Evolutionary conservation across 306 rosid genomes (phyloP).

Genomic region (Cicer judaicum): DNA sequence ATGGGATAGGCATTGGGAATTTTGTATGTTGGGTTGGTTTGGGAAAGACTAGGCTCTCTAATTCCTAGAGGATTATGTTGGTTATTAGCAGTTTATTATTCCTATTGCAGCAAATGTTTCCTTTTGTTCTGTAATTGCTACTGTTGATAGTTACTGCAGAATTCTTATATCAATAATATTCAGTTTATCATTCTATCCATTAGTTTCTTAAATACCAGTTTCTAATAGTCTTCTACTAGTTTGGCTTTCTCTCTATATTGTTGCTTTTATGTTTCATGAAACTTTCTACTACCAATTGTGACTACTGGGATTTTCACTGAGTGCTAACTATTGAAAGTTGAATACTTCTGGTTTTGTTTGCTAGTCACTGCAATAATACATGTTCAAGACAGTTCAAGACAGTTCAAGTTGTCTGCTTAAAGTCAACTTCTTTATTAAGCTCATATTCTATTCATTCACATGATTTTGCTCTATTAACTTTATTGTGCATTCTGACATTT

Average conservation of each 20-base stretch:
- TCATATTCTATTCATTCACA: conserved; percentile 18
- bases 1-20: too few species aligned
- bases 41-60: too few species aligned
- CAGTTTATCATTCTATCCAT: too few species aligned
- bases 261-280: not conserved
- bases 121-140: too few species aligned
- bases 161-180: too few species aligned
- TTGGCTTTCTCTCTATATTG: conserved; percentile 12
- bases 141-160: too few species aligned
- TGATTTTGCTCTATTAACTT: conserved; percentile 38
- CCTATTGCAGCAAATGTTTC: too few species aligned
- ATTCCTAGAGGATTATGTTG: too few species aligned
- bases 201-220: too few species aligned
- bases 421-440: conserved; percentile 23
- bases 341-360: conserved; percentile 13
- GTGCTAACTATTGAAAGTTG: conserved; percentile 16
- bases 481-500: conserved; percentile 35
- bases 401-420: conserved; percentile 5
- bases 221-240: not conserved
- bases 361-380: conserved; percentile 24
- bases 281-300: conserved; percentile 22
- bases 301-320: not conserved
- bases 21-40: too few species aligned
- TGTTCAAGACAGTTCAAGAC: not conserved
- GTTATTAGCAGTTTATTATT: too few species aligned